Evolutionary conservation across 179 eudicot genomes (phyloP).

Genomic region (Beta lomatogona): DNA sequence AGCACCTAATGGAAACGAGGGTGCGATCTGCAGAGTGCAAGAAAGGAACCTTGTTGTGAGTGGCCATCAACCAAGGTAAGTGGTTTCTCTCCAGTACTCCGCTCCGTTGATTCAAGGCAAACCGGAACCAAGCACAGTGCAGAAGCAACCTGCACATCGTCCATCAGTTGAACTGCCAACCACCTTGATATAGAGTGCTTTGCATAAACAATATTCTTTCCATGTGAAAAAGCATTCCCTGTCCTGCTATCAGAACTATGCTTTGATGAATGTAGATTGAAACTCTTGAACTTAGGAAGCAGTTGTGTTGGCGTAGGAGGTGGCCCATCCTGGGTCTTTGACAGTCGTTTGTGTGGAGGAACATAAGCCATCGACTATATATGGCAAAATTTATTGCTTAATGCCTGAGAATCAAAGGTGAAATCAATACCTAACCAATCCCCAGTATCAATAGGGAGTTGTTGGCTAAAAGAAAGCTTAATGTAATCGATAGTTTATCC

Average conservation of each 20-base stretch:
- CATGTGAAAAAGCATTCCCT: neutral
- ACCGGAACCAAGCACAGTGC: conserved; percentile 23
- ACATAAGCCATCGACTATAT: conserved; percentile 20
- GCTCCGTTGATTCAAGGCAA: neutral
- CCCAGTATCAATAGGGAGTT: neutral
- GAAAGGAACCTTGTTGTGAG: conserved; percentile 21
- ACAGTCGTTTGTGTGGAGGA: conserved; percentile 32
- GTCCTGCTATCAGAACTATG: neutral
- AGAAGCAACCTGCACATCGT: conserved; percentile 20
- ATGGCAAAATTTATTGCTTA: neutral
- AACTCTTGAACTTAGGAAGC: conserved; percentile 15
- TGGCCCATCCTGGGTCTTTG: conserved; percentile 9
- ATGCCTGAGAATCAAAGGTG: conserved; percentile 6
- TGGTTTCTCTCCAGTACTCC: conserved; percentile 13
- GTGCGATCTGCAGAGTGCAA: neutral
- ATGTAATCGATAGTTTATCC: too few relatives aligned
- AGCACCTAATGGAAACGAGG: too few relatives aligned
- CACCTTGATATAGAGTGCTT: conserved; percentile 20
- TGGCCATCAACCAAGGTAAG: conserved; percentile 1
- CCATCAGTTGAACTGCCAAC: conserved; percentile 18
- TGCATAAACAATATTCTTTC: conserved; percentile 7
- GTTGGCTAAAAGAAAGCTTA: neutral
- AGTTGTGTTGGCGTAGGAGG: conserved; percentile 19
- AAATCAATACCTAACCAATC: neutral
- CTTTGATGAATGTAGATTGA: conserved; percentile 14